Evolutionary conservation across 2,329 filamentous ascomycete genomes (phyloP).

Genomic region (Paraphoma chrysanthemicola): DNA sequence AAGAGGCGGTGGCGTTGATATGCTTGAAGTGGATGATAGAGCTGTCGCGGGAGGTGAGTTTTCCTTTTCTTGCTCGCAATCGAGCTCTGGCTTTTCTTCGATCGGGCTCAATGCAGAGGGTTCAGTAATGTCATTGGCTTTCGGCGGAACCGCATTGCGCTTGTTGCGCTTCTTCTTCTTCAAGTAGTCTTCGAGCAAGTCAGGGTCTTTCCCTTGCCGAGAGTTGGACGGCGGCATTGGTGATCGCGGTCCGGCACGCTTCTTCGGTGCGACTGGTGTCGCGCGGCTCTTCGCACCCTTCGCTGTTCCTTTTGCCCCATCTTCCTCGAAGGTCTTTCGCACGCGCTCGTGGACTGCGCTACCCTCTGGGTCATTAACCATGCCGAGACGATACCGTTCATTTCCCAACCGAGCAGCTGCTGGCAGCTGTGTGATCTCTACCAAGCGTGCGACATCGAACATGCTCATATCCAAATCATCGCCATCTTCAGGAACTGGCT

Average conservation of each 20-base stretch:
- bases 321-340: not conserved
- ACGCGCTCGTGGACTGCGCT: not conserved
- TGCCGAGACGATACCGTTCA: not conserved
- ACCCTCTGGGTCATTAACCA: not conserved
- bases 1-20: not conserved
- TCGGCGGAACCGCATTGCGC: no score
- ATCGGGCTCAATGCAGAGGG: no score
- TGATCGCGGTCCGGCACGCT: not conserved
- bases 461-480: not conserved
- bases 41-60: not conserved
- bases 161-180: no score
- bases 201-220: no score
- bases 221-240: no score
- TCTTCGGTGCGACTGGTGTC: not conserved
- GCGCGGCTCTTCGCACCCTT: not conserved
- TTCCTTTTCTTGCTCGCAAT: no score
- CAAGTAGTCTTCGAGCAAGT: no score
- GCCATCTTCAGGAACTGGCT: not conserved
- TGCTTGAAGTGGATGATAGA: not conserved
- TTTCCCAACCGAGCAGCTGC: not conserved
- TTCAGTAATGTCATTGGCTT: no score
- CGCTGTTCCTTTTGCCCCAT: not conserved
- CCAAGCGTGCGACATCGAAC: not conserved
- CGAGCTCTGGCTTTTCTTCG: no score
- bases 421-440: slow-evolving; percentile 1